These are phyloP conservation scores for Cadophora malorum DNA, from an alignment of 2,329 filamentous ascomycete genomes.

Conservation along the genomic window DNA sequence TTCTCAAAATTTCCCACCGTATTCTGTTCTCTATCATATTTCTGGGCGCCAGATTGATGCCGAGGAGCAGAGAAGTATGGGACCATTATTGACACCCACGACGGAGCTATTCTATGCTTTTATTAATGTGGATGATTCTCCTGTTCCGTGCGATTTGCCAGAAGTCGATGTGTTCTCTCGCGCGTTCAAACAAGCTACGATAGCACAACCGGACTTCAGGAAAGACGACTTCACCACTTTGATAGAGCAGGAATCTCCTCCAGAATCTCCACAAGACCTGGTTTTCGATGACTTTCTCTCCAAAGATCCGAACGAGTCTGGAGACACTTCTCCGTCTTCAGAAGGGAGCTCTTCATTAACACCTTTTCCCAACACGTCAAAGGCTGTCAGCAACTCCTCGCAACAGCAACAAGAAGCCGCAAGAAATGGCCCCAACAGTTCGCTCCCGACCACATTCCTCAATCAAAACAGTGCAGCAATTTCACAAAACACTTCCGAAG, in stretches of 20 bases:
- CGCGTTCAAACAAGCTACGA: conserved; percentile 12
- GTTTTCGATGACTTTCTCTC: conserved; percentile 7
- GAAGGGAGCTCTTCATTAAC: neutral
- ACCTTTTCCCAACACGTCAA: neutral
- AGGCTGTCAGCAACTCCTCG: neutral
- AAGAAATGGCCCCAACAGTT: neutral
- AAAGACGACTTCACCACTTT: neutral
- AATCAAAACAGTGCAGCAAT: neutral
- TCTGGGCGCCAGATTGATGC: conserved; percentile 9
- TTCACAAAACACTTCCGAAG: neutral
- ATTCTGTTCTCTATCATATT: neutral
- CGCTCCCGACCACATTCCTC: neutral
- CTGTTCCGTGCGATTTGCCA: neutral
- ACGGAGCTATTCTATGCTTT: conserved; percentile 19
- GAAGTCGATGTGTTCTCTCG: conserved; percentile 21
- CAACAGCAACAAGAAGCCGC: neutral
- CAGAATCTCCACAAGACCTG: neutral
- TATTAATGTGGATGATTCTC: conserved; percentile 17
- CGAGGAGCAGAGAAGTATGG: conserved; percentile 5
- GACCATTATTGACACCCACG: conserved; percentile 12
- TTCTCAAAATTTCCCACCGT: neutral
- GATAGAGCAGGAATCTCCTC: neutral
- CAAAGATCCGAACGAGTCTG: neutral
- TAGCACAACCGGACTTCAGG: neutral
- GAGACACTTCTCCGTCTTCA: conserved; percentile 14